Evolutionary conservation across 768 basidiomycete species (phyloP).

Genomic region (Boletellus sp.): DNA sequence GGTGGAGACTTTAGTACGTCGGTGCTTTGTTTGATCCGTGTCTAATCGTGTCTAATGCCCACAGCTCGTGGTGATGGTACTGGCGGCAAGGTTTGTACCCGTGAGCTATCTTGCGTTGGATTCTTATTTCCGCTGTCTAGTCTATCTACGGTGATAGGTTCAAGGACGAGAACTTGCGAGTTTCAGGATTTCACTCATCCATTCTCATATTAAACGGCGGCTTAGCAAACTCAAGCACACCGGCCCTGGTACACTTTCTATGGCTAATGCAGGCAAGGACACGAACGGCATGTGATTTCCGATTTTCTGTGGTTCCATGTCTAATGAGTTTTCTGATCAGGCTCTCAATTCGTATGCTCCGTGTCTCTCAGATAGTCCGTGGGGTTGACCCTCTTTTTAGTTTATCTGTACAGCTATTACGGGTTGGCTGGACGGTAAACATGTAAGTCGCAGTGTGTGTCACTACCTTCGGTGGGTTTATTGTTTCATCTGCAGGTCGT

Average conservation of each 20-base stretch:
- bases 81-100: constrained; percentile 69
- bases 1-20: constrained; percentile 95
- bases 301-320: not conserved
- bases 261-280: constrained; percentile 92
- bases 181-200: not conserved
- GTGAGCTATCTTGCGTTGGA: not conserved
- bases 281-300: constrained; percentile 67
- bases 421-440: constrained; percentile 87
- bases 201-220: not conserved
- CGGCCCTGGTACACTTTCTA: constrained; percentile 80
- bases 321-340: constrained; percentile 33
- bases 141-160: constrained; percentile 92
- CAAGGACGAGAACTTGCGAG: constrained; percentile 94
- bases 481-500: constrained; percentile 60
- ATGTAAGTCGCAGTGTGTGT: constrained; percentile 45
- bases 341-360: constrained; percentile 81
- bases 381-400: constrained; percentile 37
- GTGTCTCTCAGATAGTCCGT: not conserved
- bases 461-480: not conserved
- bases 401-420: constrained; percentile 91
- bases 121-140: constrained; percentile 31
- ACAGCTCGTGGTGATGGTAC: constrained; percentile 82
- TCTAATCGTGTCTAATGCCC: constrained; percentile 9
- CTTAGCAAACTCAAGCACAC: constrained; percentile 92
- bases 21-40: constrained; percentile 5